Conservation (phyloP, 805 yeast genomes). For the Lipomyces starkeyi region DNA sequence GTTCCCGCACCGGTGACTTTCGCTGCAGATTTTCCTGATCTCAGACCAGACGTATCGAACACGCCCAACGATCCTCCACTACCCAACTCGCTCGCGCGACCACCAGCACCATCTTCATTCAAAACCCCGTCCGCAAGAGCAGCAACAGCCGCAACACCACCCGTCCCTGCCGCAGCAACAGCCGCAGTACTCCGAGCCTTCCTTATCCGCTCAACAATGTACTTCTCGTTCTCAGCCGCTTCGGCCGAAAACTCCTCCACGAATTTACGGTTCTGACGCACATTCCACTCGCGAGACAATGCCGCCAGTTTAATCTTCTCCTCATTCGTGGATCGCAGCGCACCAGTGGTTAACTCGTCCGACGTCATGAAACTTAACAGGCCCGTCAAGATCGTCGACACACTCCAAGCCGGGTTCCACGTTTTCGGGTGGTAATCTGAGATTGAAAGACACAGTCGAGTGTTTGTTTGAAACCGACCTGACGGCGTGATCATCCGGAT, state of each 20-base stretch:
- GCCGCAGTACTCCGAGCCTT: constrained; percentile 29
- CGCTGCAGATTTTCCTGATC: constrained; percentile 4
- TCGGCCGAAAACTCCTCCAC: constrained; percentile 71
- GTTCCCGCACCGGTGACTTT: not conserved
- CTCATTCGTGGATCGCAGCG: constrained; percentile 66
- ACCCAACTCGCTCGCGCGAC: not conserved
- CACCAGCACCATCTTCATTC: not conserved
- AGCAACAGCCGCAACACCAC: not conserved
- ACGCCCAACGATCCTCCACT: constrained; percentile 12
- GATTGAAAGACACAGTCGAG: constrained; percentile 86
- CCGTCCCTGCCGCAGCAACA: not conserved
- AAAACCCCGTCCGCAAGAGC: constrained; percentile 6
- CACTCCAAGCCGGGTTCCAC: constrained; percentile 98
- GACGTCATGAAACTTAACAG: constrained; percentile 91
- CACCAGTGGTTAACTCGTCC: constrained; percentile 82
- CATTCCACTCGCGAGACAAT: constrained; percentile 68
- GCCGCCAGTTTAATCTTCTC: constrained; percentile 64
- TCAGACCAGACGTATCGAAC: constrained; percentile 13
- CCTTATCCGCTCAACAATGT: constrained; percentile 39
- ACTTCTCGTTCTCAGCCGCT: constrained; percentile 51
- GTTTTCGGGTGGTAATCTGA: constrained; percentile 92
- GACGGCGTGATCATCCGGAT: constrained; percentile 89
- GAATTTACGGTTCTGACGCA: constrained; percentile 67
- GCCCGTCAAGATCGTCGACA: constrained; percentile 85
- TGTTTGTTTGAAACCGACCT: constrained; percentile 82